Base-by-base conservation (phyloP, 139 green algal species). In the Chloropicon primus region DNA sequence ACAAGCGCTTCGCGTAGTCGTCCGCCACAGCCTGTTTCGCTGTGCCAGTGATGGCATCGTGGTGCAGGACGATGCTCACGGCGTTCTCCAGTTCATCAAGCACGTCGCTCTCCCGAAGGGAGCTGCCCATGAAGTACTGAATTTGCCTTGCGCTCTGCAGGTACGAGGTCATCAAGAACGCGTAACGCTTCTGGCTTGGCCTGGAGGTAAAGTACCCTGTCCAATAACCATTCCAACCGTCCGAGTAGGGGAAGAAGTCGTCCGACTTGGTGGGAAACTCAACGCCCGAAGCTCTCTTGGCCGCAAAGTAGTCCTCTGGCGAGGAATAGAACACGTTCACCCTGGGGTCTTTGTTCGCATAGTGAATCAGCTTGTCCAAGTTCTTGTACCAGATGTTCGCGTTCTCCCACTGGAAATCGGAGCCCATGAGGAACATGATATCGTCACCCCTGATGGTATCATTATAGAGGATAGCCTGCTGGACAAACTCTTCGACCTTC, bases 211-310 rank as follows among this genome's bases (percentile, higher is more conserved):
- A 94, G 85, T 92, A 93, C 23, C 90, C 87, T 86, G 93, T 97
- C 93, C 93, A 97, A 78, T 94, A 95, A 71, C 80, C 87, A 73
- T 94, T 83, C 1, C 82, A 77, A 54, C 76, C 84, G 81, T 97
- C 91, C 10, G 91, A 86, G 73, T 97, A 97, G 2, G 92, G 92
- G 79, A 97, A 97, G 83, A 95, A 94, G 80, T 97, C 92, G 76
- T 93, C 89, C 1, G 79, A 85, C 81, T 93, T 96, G 10, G 90
- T 77, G 21, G 83, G 78, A 71, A 41, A 87, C 5, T 71, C 82
- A 25, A 83, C 24, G 22, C 81, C 81, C 74, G 88, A 87, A 2
- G 28, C 73, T 27, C 92, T 80, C 82, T 96, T 96, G 28, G 86
- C 90, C 2, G 71, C 84, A 0, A 90, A 76, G 74, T 97, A 97